Evolutionary conservation across 2,329 filamentous ascomycete genomes (phyloP).

Genomic region (Beauveria sp.): DNA sequence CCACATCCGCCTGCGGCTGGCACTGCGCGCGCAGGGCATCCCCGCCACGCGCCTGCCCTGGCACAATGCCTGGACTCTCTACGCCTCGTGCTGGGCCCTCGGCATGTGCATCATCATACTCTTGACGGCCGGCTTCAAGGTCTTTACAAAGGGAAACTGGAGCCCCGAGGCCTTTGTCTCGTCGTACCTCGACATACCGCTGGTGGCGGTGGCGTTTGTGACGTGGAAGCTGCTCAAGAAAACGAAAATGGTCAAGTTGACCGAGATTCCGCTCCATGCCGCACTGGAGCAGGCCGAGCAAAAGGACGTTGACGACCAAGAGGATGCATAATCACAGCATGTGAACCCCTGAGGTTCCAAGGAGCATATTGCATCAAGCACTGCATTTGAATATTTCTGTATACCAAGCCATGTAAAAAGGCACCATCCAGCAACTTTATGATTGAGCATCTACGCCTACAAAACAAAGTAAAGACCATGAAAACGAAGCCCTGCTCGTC

Average conservation of each 20-base stretch:
- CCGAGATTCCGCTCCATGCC: conserved; percentile 42
- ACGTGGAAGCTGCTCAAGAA: conserved; percentile 61
- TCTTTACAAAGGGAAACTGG: conserved; percentile 55
- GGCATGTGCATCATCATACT: conserved; percentile 56
- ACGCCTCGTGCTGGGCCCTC: conserved; percentile 53
- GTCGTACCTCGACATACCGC: conserved; percentile 54
- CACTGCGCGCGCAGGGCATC: conserved; percentile 48
- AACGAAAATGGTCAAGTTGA: conserved; percentile 45
- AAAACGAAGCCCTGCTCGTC: neutral
- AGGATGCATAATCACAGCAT: neutral
- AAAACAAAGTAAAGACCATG: neutral
- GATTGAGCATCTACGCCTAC: neutral
- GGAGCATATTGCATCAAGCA: neutral
- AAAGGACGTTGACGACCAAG: neutral
- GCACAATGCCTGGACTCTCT: conserved; percentile 55
- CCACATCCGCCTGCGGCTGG: conserved; percentile 48
- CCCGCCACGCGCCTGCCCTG: conserved; percentile 45
- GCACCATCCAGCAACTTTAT: neutral
- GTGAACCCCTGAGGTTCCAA: neutral
- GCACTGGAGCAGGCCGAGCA: conserved; percentile 41
- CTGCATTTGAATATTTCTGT: neutral
- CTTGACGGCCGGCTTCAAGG: conserved; percentile 60
- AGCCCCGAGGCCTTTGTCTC: conserved; percentile 49
- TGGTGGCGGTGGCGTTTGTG: conserved; percentile 47
- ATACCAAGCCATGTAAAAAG: neutral